Evolutionary conservation across 2,329 filamentous ascomycete species (phyloP), one percentile per base, ranked within the genome.

Genomic region (Colletotrichum truncatum): DNA sequence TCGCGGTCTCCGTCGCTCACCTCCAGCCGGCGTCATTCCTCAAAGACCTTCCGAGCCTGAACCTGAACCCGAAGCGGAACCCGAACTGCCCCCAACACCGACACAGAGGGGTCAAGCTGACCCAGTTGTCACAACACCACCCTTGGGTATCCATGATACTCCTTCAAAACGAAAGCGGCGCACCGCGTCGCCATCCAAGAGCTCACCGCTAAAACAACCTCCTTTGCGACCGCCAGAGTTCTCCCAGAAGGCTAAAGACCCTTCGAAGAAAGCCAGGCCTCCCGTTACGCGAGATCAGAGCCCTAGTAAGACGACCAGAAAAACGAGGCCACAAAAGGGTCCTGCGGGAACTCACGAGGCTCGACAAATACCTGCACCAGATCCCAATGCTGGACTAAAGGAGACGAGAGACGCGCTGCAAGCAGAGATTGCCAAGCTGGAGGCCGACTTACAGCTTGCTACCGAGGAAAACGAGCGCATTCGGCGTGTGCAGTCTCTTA

Each of bases 71-170:
- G 62, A 55, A 11, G 28, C 70, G 14, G 88, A 92, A 70, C 89
- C 89, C 2, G 88, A 91, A 49, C 80, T 92, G 5, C 90, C 90
- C 3, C 87, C 87, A 0, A 86, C 86, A 0, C 84, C 84, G 1
- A 80, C 81, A 28, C 80, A 84, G 49, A 78, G 77, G 36, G 82
- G 81, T 4, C 75, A 83, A 11, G 76, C 78, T 2, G 87, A 89
- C 63, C 81, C 84, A 0, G 78, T 85, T 1, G 80, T 87, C 26
- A 85, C 82, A 43, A 85, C 85, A 3, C 86, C 86, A 7, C 85
- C 87, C 1, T 74, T 78, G 18, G 88, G 88, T 1, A 90, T 90
- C 26, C 87, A 89, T 64, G 83, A 84, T 53, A 88, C 85, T 12
- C 86, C 87, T 0, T 86, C 84, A 21, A 85, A 81, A 64, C 77